Percentiles rank a stretch among this genome's conserved stretches.
Conservation (phyloP, 371 early-diverging fungal genomes). For the Rhizomucor miehei region DNA sequence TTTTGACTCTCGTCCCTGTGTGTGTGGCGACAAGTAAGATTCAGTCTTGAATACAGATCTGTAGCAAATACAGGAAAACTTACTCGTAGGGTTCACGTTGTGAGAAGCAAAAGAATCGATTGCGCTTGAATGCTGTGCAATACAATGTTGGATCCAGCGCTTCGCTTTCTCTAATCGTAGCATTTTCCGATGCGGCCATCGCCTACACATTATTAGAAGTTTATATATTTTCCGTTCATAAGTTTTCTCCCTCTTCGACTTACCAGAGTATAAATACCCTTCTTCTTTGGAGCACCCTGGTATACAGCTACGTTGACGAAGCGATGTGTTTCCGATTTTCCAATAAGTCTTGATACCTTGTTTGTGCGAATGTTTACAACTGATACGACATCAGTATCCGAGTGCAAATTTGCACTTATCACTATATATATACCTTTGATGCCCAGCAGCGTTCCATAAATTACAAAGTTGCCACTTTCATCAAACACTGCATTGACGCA, state of each 20-base stretch:
- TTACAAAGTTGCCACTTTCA: conserved; percentile 83
- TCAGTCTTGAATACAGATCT: background rate
- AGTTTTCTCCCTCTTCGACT: conserved; percentile 5
- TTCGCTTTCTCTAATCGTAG: conserved; percentile 69
- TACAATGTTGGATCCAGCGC: conserved; percentile 83
- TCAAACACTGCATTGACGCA: conserved; percentile 88
- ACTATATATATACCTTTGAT: conserved; percentile 64
- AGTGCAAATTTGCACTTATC: too few species aligned
- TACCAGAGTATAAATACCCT: conserved; percentile 72
- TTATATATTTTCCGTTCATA: background rate
- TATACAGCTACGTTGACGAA: conserved; percentile 86
- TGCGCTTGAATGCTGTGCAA: conserved; percentile 85
- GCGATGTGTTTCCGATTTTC: conserved; percentile 88
- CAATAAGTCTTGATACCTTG: conserved; percentile 81
- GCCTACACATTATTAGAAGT: conserved; percentile 42
- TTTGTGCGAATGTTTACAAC: conserved; percentile 83
- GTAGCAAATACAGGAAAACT: conserved; percentile 6
- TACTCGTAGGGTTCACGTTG: conserved; percentile 82
- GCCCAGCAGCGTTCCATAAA: conserved; percentile 91
- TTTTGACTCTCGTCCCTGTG: conserved; percentile 51
- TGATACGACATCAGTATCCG: conserved; percentile 5
- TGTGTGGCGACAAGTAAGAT: conserved; percentile 16
- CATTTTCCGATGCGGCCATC: conserved; percentile 89
- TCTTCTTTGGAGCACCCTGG: conserved; percentile 85
- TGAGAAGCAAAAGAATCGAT: conserved; percentile 92